Base-by-base conservation (phyloP, 148 eudicot genomes). In the Drosera capensis region DNA sequence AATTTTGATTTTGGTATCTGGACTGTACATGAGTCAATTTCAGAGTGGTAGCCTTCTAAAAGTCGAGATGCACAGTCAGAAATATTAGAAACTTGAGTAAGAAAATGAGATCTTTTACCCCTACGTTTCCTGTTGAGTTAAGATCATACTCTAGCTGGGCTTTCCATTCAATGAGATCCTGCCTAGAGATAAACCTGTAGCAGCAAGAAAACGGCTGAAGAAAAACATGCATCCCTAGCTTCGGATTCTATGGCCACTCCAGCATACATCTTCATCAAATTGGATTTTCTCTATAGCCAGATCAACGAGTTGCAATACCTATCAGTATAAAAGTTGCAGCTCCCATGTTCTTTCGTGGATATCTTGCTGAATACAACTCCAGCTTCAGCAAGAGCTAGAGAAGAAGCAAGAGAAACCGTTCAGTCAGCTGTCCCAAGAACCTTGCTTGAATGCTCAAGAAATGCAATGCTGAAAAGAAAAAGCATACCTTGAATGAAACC, bases 151-250 rank as follows among this genome's bases (percentile, higher is more conserved):
- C 95, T 49, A 84, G 60, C 67, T 75, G 87, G 20, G 82, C 92
- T 78, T 73, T 84, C 97, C 97, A 90, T 48, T 68, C 71, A 49
- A 90, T 68, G 37, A 90, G 76, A 73, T 84, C 93, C 54, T 66
- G 68, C 28, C 87, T 84, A 49, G 87, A 68, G 53, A 88, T 26
- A 35, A 62, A 67, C 51, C 97, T 88, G 58, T 38, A 50, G 56
- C 38, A 67, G 51, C 46, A 50, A 54, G 26, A 14, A 53, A 9
- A 39, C 1, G 28, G 8, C 31, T 45, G 39, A 40, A 5, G 14
- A 17, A 2, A 39, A 16, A 39, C 43, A 13, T n/a, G 7, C 17
- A 39, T 17, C 17, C 17, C 7, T 14, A 39, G 43, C 5, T 39
- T 39, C 17, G 31, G 9, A 28, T 3, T 28, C 9, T 4, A 28